Conservation (phyloP, 768 basidiomycete species). For the Tylopilus vinaceipallidus region DNA sequence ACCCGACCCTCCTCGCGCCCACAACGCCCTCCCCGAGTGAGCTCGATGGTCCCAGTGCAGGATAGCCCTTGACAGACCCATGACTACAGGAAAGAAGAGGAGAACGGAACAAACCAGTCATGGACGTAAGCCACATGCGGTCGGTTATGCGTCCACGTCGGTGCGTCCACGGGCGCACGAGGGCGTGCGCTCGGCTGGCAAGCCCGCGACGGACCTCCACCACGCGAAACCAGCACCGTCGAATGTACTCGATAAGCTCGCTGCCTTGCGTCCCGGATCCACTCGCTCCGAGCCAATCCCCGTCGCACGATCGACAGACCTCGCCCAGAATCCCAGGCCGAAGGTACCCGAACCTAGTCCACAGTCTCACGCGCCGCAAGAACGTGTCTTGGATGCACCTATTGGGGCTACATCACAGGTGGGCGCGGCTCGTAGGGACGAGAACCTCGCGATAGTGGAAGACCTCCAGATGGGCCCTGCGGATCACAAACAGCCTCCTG, state of each 20-base stretch:
- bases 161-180: constrained; percentile 16
- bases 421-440: constrained; percentile 43
- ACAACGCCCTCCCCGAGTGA: constrained; percentile 67
- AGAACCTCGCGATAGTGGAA: constrained; percentile 69
- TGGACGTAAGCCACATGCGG: constrained; percentile 19
- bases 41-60: constrained; percentile 15
- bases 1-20: constrained; percentile 41
- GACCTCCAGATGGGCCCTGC: constrained; percentile 75
- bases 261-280: constrained; percentile 32
- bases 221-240: constrained; percentile 46
- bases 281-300: constrained; percentile 12
- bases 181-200: constrained; percentile 6
- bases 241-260: constrained; percentile 50
- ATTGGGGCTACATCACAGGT: constrained; percentile 3
- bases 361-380: not conserved
- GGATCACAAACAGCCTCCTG: constrained; percentile 65
- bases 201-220: constrained; percentile 1
- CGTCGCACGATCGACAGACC: constrained; percentile 33
- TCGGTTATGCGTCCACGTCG: constrained; percentile 6
- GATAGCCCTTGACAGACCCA: not conserved
- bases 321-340: constrained; percentile 18
- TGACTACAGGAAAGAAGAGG: constrained; percentile 39
- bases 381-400: constrained; percentile 5
- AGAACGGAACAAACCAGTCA: constrained; percentile 37
- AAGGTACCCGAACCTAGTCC: constrained; percentile 9